phyloP scores from a whole-genome alignment of 805 yeast species.

The Isabelozyma pseudorhagii region DNA sequence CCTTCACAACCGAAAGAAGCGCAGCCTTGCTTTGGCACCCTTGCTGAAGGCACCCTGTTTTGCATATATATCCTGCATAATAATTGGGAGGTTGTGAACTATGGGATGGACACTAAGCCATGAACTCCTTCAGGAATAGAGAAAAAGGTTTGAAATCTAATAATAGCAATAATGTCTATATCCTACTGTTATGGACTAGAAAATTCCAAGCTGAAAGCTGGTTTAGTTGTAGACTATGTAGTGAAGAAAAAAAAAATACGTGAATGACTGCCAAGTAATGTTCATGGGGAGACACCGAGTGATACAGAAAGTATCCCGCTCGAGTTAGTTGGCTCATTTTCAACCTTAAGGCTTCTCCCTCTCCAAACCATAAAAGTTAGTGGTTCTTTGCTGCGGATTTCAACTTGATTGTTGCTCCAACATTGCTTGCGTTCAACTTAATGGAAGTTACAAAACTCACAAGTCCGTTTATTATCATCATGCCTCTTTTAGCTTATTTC shows the following conservation, averaged over 20 bases:
- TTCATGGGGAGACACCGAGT: background rate
- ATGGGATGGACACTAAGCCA: background rate
- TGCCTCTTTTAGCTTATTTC: background rate
- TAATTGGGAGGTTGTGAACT: background rate
- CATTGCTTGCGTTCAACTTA: background rate
- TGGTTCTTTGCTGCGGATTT: background rate
- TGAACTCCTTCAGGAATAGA: no score
- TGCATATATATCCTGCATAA: background rate
- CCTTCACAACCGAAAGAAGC: background rate
- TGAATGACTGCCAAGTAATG: background rate
- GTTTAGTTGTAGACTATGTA: no score
- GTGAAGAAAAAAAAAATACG: background rate
- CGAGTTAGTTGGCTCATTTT: no score
- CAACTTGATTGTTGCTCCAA: background rate
- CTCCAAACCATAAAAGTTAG: background rate
- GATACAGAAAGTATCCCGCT: no score
- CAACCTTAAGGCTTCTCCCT: background rate
- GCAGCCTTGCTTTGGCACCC: background rate
- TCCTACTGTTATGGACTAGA: no score
- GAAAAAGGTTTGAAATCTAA: no score
- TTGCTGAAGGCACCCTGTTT: background rate
- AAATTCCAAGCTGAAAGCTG: no score
- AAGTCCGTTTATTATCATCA: background rate
- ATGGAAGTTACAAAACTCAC: background rate
- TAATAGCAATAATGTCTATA: no score